Percentiles rank a stretch among this genome's conserved stretches.
These are phyloP conservation scores for Toxoplasma gondii DNA, from an alignment of 169 alveolate genomes.

Conservation along the genomic window DNA sequence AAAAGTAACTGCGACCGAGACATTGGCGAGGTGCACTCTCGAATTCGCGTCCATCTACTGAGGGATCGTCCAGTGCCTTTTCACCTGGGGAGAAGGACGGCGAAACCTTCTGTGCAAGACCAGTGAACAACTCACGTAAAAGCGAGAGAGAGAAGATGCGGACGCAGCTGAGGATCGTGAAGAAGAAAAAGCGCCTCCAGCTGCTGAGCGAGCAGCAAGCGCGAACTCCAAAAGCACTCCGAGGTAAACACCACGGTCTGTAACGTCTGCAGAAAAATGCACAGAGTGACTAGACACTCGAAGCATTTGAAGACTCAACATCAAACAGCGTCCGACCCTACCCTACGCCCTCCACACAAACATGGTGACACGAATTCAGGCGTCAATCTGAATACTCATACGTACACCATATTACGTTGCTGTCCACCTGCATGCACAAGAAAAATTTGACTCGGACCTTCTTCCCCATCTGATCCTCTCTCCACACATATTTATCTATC, in stretches of 20 bases:
- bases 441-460: no score
- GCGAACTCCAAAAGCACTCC: constrained; percentile 30
- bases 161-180: neutral
- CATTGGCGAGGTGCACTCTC: no score
- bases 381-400: no score
- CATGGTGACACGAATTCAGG: neutral
- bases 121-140: neutral
- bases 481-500: no score
- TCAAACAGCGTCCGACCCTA: neutral
- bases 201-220: constrained; percentile 27
- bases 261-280: constrained; percentile 5
- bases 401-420: no score
- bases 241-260: constrained; percentile 23
- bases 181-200: constrained; percentile 31
- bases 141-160: constrained; percentile 6
- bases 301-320: neutral
- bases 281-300: neutral
- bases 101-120: neutral
- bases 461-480: no score
- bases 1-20: no score
- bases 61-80: no score
- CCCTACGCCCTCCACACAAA: neutral
- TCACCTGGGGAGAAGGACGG: neutral
- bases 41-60: neutral
- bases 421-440: no score